A percentile compares a stretch with the other conserved stretches of the same genome.
These are phyloP conservation scores for Gastroboletus turbinatus DNA, from an alignment of 1,284 basidiomycete genomes.

Conservation along the genomic window DNA sequence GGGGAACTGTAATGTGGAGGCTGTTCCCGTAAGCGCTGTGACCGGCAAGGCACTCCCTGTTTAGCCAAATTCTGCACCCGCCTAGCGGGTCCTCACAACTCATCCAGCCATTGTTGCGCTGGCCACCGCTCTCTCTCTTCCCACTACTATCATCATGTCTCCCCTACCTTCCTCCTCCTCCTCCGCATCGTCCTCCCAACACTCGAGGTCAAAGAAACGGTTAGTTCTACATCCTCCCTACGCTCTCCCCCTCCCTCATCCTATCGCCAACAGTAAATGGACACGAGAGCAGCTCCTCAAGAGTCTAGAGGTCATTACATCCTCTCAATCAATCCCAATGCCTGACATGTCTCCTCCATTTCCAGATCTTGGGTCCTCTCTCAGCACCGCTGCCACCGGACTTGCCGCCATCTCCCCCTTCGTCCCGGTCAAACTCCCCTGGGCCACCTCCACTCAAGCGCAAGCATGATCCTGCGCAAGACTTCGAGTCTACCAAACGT, in stretches of 20 bases:
- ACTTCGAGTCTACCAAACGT: slow-evolving; percentile 54
- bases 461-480: slow-evolving; percentile 50
- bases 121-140: slow-evolving; percentile 40
- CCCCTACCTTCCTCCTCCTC: slow-evolving; percentile 29
- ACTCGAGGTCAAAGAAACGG: slow-evolving; percentile 35
- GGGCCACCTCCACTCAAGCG: slow-evolving; percentile 53
- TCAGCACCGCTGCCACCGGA: slow-evolving; percentile 56
- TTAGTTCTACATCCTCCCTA: slow-evolving; percentile 30
- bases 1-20: slow-evolving; percentile 3
- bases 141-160: slow-evolving; percentile 39
- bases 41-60: slow-evolving; percentile 38
- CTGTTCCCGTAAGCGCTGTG: slow-evolving; percentile 37
- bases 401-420: slow-evolving; percentile 66
- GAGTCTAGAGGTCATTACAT: slow-evolving; percentile 50
- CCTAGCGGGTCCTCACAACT: slow-evolving; percentile 33
- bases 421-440: slow-evolving; percentile 62
- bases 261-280: slow-evolving; percentile 47
- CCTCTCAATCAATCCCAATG: not conserved
- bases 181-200: slow-evolving; percentile 25
- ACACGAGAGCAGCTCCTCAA: slow-evolving; percentile 61
- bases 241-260: slow-evolving; percentile 26
- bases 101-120: slow-evolving; percentile 39
- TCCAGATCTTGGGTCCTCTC: slow-evolving; percentile 59
- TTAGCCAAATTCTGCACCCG: slow-evolving; percentile 37
- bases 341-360: slow-evolving; percentile 19